Evolutionary conservation across 805 yeast genomes (phyloP), one percentile per base, ranked within the genome.

Genomic region (Lachancea fermentati): DNA sequence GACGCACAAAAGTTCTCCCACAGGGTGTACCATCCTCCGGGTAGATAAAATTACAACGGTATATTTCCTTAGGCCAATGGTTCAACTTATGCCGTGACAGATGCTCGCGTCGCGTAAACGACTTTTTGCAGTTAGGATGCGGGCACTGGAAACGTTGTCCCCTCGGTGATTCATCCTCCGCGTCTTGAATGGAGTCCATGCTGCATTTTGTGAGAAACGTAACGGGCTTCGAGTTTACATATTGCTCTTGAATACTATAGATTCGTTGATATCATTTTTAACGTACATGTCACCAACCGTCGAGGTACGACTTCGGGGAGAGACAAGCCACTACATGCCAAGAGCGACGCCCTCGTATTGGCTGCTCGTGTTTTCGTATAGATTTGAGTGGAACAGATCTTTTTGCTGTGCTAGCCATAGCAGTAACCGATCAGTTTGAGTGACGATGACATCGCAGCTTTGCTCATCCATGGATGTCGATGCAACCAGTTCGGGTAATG

Each of bases 381-480:
- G 13, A 7, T 22, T 16, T 7, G 25, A 24, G 30, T 48, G 45
- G 16, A 44, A 46, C 22, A 44, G 44, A 13, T 34, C 39, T n/a
- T 39, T 39, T 13, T 42, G 40, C 18, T 47, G 47, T 4, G 50
- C 47, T 18, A 60, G 42, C 63, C 63, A 60, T 24, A 51, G 45
- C 12, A 58, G 41, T 3, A 60, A 41, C 4, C 37, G 37, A 32
- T 60, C 65, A 2, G 57, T 45, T 29, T 57, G 59, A 37, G 49
- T 51, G 4, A 57, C 49, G n/a, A 60, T 47, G 15, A 57, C 32
- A 19, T 50, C 54, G 34, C 60, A 51, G 19, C 88, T 78, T 43
- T 79, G 81, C n/a, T 74, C 69, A 52, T 88, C 96, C 88, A 88
- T 84, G 6, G 79, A 66, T 1, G 95, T 79, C 47, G 79, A 81